Percentiles rank a stretch among this genome's conserved stretches.
phyloP scores from a whole-genome alignment of 2,329 filamentous ascomycete species.

The Aspergillus quadrilineatus region DNA sequence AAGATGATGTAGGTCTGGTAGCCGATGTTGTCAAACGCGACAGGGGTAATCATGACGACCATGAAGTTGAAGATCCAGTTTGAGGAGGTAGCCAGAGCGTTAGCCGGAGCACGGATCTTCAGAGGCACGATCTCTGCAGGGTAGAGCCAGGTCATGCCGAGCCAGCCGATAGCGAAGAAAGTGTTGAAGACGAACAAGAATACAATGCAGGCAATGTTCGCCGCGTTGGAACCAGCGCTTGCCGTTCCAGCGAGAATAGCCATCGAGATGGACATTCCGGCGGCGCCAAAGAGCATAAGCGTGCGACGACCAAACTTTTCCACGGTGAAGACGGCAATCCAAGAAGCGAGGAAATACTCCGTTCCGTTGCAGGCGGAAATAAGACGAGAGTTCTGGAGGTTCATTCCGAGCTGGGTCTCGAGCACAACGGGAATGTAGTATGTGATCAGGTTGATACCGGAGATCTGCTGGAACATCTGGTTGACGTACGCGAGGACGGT shows the following conservation, averaged over 20 bases:
- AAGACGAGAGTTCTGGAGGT: conserved; percentile 45
- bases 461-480: conserved; percentile 56
- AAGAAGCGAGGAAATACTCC: conserved; percentile 54
- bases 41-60: conserved; percentile 66
- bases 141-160: conserved; percentile 60
- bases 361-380: conserved; percentile 55
- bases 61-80: conserved; percentile 65
- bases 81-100: conserved; percentile 61
- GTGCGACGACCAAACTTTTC: conserved; percentile 14
- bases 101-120: conserved; percentile 61
- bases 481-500: conserved; percentile 57
- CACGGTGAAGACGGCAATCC: conserved; percentile 49
- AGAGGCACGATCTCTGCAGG: conserved; percentile 54
- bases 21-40: conserved; percentile 56
- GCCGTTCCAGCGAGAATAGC: conserved; percentile 51
- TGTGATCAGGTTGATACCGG: conserved; percentile 46
- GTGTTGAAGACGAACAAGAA: conserved; percentile 66
- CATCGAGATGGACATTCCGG: conserved; percentile 66
- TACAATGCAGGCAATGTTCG: conserved; percentile 30
- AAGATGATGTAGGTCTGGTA: conserved; percentile 60
- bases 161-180: conserved; percentile 65
- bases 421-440: conserved; percentile 48
- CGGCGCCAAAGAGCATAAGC: conserved; percentile 52
- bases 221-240: conserved; percentile 21
- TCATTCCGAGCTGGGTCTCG: conserved; percentile 44